These are phyloP conservation scores for Platanthera zijinensis DNA, from an alignment of 106 monocot genomes.

Conservation along the genomic window DNA sequence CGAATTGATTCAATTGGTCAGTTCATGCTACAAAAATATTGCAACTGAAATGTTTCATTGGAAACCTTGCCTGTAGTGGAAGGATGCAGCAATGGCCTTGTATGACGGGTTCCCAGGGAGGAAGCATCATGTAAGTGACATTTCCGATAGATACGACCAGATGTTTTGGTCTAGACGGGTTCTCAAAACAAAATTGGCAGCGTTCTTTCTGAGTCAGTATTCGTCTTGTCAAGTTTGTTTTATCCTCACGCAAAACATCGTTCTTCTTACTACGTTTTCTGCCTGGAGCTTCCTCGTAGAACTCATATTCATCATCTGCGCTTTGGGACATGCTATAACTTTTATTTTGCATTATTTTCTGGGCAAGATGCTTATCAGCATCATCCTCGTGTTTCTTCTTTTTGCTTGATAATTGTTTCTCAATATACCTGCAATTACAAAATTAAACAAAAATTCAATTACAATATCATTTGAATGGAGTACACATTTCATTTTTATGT, in stretches of 20 bases:
- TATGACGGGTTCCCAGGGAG: slow-evolving; percentile 66
- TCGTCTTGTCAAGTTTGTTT: slow-evolving; percentile 14
- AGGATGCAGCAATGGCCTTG: slow-evolving; percentile 90
- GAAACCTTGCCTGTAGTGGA: slow-evolving; percentile 57
- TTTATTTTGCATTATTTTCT: slow-evolving; percentile 56
- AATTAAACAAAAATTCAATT: background rate
- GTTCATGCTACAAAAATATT: background rate
- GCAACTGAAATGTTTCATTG: background rate
- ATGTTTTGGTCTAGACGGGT: slow-evolving; percentile 71
- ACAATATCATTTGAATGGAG: background rate
- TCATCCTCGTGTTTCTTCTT: slow-evolving; percentile 66
- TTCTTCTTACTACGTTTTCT: slow-evolving; percentile 50
- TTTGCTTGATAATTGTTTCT: slow-evolving; percentile 22
- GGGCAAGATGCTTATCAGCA: slow-evolving; percentile 70
- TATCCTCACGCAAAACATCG: slow-evolving; percentile 17
- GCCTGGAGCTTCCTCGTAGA: slow-evolving; percentile 51
- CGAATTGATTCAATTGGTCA: too few relatives aligned
- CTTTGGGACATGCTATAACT: slow-evolving; percentile 45
- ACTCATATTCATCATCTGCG: slow-evolving; percentile 89
- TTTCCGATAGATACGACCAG: slow-evolving; percentile 82
- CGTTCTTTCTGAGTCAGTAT: slow-evolving; percentile 70
- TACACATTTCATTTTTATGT: background rate
- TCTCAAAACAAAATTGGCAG: slow-evolving; percentile 87
- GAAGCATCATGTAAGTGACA: slow-evolving; percentile 81
- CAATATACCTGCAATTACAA: slow-evolving; percentile 28